A percentile compares a stretch with the other conserved stretches of the same genome.
These are phyloP conservation scores for Aspergillus avenaceus DNA, from an alignment of 495 filamentous ascomycete genomes.

Conservation along the genomic window DNA sequence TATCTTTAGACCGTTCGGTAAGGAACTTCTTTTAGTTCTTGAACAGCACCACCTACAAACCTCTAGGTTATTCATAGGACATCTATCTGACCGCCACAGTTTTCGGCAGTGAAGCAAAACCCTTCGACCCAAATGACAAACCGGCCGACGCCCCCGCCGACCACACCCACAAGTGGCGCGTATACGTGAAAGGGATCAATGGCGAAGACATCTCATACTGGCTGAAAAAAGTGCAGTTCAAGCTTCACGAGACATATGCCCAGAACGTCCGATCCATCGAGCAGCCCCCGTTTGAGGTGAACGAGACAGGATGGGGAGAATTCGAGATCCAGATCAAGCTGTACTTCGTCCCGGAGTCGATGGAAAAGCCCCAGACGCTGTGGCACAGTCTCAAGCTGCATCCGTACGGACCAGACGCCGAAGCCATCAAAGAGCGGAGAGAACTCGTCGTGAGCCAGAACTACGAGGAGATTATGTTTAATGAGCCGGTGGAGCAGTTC, in stretches of 20 bases:
- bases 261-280: conserved; percentile 78
- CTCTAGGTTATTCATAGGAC: too few species aligned
- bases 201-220: conserved; percentile 89
- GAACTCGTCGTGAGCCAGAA: conserved; percentile 68
- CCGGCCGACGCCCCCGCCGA: conserved; percentile 59
- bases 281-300: conserved; percentile 75
- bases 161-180: conserved; percentile 93
- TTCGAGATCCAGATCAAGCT: conserved; percentile 93
- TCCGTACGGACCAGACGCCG: conserved; percentile 78
- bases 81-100: too few species aligned
- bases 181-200: conserved; percentile 84
- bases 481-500: conserved; percentile 88
- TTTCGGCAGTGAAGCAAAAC: conserved; percentile 72
- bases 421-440: conserved; percentile 60
- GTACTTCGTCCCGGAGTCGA: conserved; percentile 78
- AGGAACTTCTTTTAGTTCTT: not conserved
- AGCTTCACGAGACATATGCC: conserved; percentile 90
- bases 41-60: conserved; percentile 1
- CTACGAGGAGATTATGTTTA: conserved; percentile 92
- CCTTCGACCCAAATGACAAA: conserved; percentile 66
- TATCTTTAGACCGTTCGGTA: conserved; percentile 70
- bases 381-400: conserved; percentile 90
- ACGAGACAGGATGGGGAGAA: conserved; percentile 95
- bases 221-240: conserved; percentile 96
- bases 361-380: conserved; percentile 86